Base-by-base conservation (phyloP, 2,329 filamentous ascomycete species). In the Aspergillus spinulosporus region DNA sequence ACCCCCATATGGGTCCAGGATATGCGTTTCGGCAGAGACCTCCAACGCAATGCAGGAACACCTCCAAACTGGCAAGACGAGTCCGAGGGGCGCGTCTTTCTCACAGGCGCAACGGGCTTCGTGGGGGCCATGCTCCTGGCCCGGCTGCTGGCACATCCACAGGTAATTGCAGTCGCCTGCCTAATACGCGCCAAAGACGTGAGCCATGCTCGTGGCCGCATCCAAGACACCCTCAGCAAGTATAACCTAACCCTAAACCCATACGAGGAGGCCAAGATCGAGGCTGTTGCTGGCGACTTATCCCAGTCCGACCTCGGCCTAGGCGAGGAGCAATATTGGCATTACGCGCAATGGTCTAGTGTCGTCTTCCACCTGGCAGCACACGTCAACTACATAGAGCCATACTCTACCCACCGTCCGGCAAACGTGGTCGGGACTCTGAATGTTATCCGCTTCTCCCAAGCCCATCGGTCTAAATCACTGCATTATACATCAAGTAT, bases 331-430 rank as follows among this genome's bases (percentile, higher is more conserved):
- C 12, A 43, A 5, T 54, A 54, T 40, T 5, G 12, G 4, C 44
- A 40, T 9, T 42, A 50, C 2, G 42, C 51, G 8, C 14, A 43
- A 7, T 58, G 51, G 56, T 8, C 51, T 5, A 58, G 56, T 34
- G 39, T 58, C 5, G 46, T 58, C 42, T 58, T 58, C 26, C 56
- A 54, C 26, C 51, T 54, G 0, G 56, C 46, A 14, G 56, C 56
- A 1, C 51, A 53, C 4, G 51, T 58, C 36, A 58, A 54, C 31
- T 58, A 44, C 34, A 49, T 58, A 6, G 21, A 54, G 11, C 56
- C 56, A 1, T 58, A 58, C 36, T 49, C 52, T 2, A 40, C 31
- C 29, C 56, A 58, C 26, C 51, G 51, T 2, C 39, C 39, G 3
- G 28, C 56, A 12, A 58, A 58, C 21, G 47, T 54, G 9, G 11